These are phyloP conservation scores for Rubus idaeus DNA, from an alignment of 306 rosid species.

Conservation along the genomic window DNA sequence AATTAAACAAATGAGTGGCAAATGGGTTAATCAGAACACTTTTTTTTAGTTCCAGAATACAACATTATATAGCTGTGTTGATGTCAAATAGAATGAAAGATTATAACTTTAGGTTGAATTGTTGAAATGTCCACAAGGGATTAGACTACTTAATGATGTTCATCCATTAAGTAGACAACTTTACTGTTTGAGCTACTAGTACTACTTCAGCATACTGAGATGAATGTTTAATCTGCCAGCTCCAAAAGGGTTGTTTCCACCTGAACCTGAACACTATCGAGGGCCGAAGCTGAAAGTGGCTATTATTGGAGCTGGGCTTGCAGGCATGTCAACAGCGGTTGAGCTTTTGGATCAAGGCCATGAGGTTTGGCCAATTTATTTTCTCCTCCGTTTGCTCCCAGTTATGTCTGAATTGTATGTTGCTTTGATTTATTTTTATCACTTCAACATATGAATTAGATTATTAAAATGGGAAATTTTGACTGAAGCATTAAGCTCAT, in stretches of 20 bases:
- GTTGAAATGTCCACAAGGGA: background rate
- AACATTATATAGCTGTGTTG: background rate
- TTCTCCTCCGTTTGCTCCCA: background rate
- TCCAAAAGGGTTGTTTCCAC: slow-evolving; percentile 95
- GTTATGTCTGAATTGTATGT: background rate
- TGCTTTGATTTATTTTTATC: background rate
- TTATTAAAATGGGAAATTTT: slow-evolving; percentile 17
- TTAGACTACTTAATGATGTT: background rate
- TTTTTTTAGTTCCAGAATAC: background rate
- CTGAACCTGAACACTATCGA: slow-evolving; percentile 86
- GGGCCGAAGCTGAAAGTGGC: slow-evolving; percentile 97
- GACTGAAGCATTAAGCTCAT: background rate
- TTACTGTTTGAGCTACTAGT: background rate
- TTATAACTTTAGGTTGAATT: background rate
- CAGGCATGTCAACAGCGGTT: slow-evolving; percentile 97
- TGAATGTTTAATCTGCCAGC: slow-evolving; percentile 50
- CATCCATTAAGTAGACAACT: background rate
- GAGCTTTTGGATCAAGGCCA: slow-evolving; percentile 99
- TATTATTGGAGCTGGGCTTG: slow-evolving; percentile 98
- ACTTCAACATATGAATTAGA: background rate
- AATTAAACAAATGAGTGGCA: background rate
- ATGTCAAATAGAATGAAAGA: background rate
- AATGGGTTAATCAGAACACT: background rate
- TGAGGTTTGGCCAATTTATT: slow-evolving; percentile 57
- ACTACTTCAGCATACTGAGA: slow-evolving; percentile 23